Evolutionary conservation across 495 filamentous ascomycete species (phyloP), one percentile per base, ranked within the genome.

Genomic region (Penicillium angulare): DNA sequence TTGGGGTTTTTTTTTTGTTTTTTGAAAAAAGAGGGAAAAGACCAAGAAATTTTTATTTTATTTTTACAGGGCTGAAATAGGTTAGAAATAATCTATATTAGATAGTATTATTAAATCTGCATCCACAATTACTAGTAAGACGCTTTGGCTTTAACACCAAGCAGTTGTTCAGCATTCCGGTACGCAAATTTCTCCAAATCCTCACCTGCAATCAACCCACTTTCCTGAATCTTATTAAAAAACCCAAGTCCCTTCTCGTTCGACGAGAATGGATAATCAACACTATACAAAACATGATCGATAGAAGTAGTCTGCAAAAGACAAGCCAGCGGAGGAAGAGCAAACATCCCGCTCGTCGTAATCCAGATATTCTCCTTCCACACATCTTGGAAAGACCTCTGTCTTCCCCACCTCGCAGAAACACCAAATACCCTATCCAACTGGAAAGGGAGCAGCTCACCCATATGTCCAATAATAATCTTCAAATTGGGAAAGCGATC

Each of bases 201-300:
- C 49, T 80, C 74, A 50, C 68, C 63, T 6, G 47, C 68, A 18
- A 84, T 66, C 53, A 81, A 56, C 8, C 76, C 79, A 49, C 79
- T 81, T 55, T 61, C 50, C 58, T 21, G 15, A 17, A 38, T 18
- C n/a, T 18, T 9, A 2, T 24, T 73, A 12, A 85, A 60, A 56
- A 73, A 81, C 15, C 59, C 64, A 47, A 69, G 47, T n/a, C 68
- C 69, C 17, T 59, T 66, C 51, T 75, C 67, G 54, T 74, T 75
- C 24, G 55, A 52, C 49, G 63, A 68, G 46, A 81, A 86, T 0
- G 82, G 83, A 61, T 83, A 85, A 48, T 83, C 80, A 12, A 83
- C 77, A 42, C 74, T 79, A 51, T 77, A 86, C 64, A 86, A 47
- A 16, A 86, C 73, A 9, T 64, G 60, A 7, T 82, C 76, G 22